Evolutionary conservation across 2,329 filamentous ascomycete genomes (phyloP), one percentile per base, ranked within the genome.

Genomic region (Curvularia hawaiiensis): DNA sequence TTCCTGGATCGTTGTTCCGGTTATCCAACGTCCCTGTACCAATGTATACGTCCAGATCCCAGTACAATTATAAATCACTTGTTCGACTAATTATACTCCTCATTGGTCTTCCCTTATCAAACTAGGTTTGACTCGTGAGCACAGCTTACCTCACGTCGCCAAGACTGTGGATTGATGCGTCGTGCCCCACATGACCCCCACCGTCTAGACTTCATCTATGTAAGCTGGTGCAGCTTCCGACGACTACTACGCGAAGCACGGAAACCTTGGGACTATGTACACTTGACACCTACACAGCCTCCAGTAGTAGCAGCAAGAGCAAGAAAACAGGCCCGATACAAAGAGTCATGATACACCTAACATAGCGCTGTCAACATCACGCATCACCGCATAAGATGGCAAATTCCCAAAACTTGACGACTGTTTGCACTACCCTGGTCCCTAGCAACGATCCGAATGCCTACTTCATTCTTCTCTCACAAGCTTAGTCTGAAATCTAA

Each of bases 141-240:
- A 6, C 16, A 38, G 8, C 16, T 38, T 22, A 30, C 28, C n/a
- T 31, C 4, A 46, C n/a, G 11, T 31, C n/a, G 24, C 33, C 28
- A 39, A 55, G 47, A 24, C 33, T 20, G 26, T 38, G 35, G 48
- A 28, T 44, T 46, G 31, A 18, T 41, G 31, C 35, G 40, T 12
- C 48, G 28, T 43, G 38, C 46, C 52, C 46, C 52, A 54, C 52
- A 50, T 33, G 6, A 28, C 44, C 56, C 56, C 56, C 56, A 35
- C 33, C 33, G 47, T 33, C 31, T 24, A 24, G 46, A 31, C 52
- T 43, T 43, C 28, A 33, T 16, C 16, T 40, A 38, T 48, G 45
- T 43, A 39, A 39, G 33, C 33, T 41, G 50, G 58, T 60, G 58
- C 58, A 50, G 44, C 58, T 60, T 60, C 58, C 58, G 54, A 60